Evolutionary conservation across 345 rosid genomes (phyloP).

Genomic region (Boechera divaricarpa): DNA sequence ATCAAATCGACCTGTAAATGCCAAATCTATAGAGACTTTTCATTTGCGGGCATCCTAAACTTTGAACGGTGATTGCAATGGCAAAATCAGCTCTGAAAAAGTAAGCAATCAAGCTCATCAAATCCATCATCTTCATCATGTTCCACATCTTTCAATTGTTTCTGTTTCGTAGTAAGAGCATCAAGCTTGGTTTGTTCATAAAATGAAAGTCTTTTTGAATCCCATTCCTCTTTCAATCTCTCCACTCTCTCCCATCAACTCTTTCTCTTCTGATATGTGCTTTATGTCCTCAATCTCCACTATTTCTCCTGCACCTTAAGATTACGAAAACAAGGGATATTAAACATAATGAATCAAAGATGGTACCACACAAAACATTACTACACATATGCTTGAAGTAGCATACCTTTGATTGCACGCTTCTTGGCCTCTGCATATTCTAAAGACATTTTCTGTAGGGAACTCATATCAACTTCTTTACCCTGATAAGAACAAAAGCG

Average conservation of each 20-base stretch:
- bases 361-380: neutral
- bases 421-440: conserved; percentile 77
- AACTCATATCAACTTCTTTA: conserved; percentile 55
- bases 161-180: conserved; percentile 18
- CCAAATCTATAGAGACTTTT: neutral
- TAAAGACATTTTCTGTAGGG: conserved; percentile 55
- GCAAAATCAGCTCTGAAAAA: conserved; percentile 29
- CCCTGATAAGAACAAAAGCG: conserved; percentile 50
- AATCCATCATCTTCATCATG: conserved; percentile 44
- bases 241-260: conserved; percentile 53
- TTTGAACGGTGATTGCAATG: conserved; percentile 21
- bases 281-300: conserved; percentile 60
- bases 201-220: conserved; percentile 52
- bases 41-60: neutral
- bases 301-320: conserved; percentile 55
- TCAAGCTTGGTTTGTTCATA: conserved; percentile 56
- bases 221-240: conserved; percentile 63
- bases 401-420: conserved; percentile 65
- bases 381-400: neutral
- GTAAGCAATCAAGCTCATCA: conserved; percentile 53
- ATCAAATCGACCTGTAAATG: neutral
- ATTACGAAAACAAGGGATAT: conserved; percentile 31
- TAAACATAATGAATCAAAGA: conserved; percentile 1
- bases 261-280: conserved; percentile 62
- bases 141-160: conserved; percentile 1